Conservation (phyloP, 768 basidiomycete species). For the Ramaria sp. region DNA sequence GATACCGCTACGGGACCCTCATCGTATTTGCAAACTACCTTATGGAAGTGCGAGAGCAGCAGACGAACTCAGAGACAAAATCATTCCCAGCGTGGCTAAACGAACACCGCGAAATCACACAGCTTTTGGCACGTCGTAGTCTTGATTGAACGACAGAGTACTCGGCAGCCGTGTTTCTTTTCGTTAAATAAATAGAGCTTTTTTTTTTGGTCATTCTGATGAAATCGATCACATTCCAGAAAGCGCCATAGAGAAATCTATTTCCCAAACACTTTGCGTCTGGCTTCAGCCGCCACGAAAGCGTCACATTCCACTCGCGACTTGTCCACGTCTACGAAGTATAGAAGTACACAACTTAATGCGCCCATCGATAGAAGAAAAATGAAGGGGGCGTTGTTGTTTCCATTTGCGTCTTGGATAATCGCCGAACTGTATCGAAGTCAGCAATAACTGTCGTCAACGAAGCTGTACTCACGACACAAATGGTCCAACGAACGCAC, state of each 20-base stretch:
- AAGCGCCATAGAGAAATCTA: neutral
- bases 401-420: slow-evolving; percentile 55
- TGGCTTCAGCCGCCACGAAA: slow-evolving; percentile 46
- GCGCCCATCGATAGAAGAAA: slow-evolving; percentile 62
- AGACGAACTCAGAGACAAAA: slow-evolving; percentile 24
- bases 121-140: slow-evolving; percentile 55
- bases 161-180: neutral
- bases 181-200: neutral
- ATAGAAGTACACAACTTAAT: slow-evolving; percentile 46
- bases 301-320: slow-evolving; percentile 52
- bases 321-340: slow-evolving; percentile 53
- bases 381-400: slow-evolving; percentile 67
- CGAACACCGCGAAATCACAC: slow-evolving; percentile 78
- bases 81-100: slow-evolving; percentile 78
- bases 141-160: slow-evolving; percentile 38
- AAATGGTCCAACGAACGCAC: slow-evolving; percentile 63
- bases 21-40: slow-evolving; percentile 95
- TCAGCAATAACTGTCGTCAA: neutral
- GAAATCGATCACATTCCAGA: no score
- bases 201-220: no score
- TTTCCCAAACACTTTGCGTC: slow-evolving; percentile 25
- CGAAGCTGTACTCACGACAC: slow-evolving; percentile 30
- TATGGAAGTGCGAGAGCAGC: slow-evolving; percentile 49
- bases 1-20: slow-evolving; percentile 81
- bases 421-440: slow-evolving; percentile 39